Evolutionary conservation across 164 flowering plant species (phyloP).

Genomic region (Magnolia sinica): DNA sequence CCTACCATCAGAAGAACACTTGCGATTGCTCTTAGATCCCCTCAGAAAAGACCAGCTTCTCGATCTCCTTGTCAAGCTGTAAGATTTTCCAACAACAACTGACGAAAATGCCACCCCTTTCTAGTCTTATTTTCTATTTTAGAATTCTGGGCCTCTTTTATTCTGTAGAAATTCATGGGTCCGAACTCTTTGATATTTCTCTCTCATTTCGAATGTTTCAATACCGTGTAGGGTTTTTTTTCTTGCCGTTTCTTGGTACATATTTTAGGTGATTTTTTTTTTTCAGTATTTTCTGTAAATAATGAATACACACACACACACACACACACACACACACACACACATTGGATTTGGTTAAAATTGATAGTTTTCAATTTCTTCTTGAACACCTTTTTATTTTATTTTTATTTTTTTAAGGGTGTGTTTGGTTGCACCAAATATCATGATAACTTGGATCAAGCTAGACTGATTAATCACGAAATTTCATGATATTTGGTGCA

Average conservation of each 20-base stretch:
- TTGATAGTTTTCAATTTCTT: too few species aligned
- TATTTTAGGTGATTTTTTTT: too few species aligned
- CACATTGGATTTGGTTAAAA: too few species aligned
- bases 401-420: too few species aligned
- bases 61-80: conserved; percentile 58
- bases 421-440: too few species aligned
- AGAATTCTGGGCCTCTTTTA: not conserved
- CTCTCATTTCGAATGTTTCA: not conserved
- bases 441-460: too few species aligned
- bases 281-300: too few species aligned
- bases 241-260: not conserved
- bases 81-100: conserved; percentile 9
- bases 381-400: too few species aligned
- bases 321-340: too few species aligned
- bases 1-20: conserved; percentile 22
- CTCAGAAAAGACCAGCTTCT: conserved; percentile 59
- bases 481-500: too few species aligned
- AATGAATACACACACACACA: too few species aligned
- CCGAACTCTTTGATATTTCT: not conserved
- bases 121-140: not conserved
- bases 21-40: conserved; percentile 56
- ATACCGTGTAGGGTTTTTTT: not conserved
- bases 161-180: not conserved
- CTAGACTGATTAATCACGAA: too few species aligned
- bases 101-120: not conserved